A percentile compares a stretch with the other conserved stretches of the same genome.
Conservation (phyloP, 2,329 filamentous ascomycete species). For the Diplodia intermedia region DNA sequence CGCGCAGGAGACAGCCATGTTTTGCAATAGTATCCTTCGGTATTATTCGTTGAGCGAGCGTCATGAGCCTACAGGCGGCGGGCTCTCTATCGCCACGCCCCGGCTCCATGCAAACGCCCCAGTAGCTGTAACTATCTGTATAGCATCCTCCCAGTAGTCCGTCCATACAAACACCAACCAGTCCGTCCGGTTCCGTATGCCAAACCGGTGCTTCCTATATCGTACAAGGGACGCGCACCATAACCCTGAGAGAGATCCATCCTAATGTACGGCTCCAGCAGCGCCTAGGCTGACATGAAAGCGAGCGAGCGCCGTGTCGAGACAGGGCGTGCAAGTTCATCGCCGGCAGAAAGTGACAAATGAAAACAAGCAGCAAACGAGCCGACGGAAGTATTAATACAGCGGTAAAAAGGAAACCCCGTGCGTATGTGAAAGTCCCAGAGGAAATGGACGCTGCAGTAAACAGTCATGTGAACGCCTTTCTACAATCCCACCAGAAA, state of each 20-base stretch:
- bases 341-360: slow-evolving; percentile 29
- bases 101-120: slow-evolving; percentile 22
- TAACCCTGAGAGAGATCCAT: slow-evolving; percentile 23
- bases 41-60: slow-evolving; percentile 30
- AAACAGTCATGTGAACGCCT: slow-evolving; percentile 21
- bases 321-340: slow-evolving; percentile 29
- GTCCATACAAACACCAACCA: slow-evolving; percentile 23
- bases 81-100: slow-evolving; percentile 22
- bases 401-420: slow-evolving; percentile 15
- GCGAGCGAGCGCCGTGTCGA: slow-evolving; percentile 26
- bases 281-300: slow-evolving; percentile 32
- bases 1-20: not conserved
- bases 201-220: slow-evolving; percentile 30
- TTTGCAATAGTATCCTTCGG: slow-evolving; percentile 8
- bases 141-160: slow-evolving; percentile 26
- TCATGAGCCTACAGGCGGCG: slow-evolving; percentile 27
- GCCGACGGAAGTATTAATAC: slow-evolving; percentile 30
- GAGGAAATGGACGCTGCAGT: slow-evolving; percentile 24
- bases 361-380: slow-evolving; percentile 15
- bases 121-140: slow-evolving; percentile 27
- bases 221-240: slow-evolving; percentile 28
- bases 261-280: slow-evolving; percentile 30
- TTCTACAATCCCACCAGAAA: slow-evolving; percentile 22
- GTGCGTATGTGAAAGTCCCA: not conserved
- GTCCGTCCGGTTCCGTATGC: slow-evolving; percentile 18